A percentile compares a stretch with the other conserved stretches of the same genome.
These are phyloP conservation scores for Phylloporus arenicola DNA, from an alignment of 768 basidiomycete species.

Conservation along the genomic window DNA sequence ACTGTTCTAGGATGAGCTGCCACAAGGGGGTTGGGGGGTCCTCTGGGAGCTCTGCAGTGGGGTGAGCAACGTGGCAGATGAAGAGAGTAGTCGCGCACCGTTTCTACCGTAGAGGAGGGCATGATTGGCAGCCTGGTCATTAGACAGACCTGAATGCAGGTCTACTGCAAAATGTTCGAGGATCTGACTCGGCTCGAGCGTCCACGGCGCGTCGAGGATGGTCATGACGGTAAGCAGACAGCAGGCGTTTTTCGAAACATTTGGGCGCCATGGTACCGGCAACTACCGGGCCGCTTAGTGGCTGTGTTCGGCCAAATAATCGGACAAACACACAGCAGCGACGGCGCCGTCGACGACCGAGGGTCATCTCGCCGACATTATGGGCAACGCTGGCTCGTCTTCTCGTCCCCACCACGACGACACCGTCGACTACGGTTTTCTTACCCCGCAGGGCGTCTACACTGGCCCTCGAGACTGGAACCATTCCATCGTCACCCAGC, in stretches of 20 bases:
- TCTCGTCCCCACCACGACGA: slow-evolving; percentile 75
- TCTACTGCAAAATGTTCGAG: slow-evolving; percentile 72
- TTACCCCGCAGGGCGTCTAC: slow-evolving; percentile 83
- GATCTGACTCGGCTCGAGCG: slow-evolving; percentile 59
- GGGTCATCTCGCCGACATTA: slow-evolving; percentile 34
- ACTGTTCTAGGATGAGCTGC: slow-evolving; percentile 96
- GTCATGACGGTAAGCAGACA: slow-evolving; percentile 4
- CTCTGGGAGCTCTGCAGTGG: slow-evolving; percentile 75
- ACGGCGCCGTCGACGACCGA: not conserved
- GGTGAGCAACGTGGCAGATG: not conserved
- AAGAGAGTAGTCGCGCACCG: slow-evolving; percentile 39
- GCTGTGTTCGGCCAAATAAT: slow-evolving; percentile 21
- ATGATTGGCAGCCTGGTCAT: slow-evolving; percentile 65
- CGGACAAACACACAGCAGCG: slow-evolving; percentile 13
- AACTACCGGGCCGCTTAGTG: slow-evolving; percentile 8
- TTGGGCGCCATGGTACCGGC: not conserved
- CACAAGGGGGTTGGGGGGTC: slow-evolving; percentile 87
- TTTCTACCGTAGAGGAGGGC: slow-evolving; percentile 82
- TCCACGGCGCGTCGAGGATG: slow-evolving; percentile 75
- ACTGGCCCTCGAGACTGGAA: slow-evolving; percentile 86
- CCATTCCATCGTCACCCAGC: slow-evolving; percentile 76
- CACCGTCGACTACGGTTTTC: slow-evolving; percentile 75
- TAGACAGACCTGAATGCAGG: slow-evolving; percentile 53
- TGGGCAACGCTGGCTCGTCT: slow-evolving; percentile 82
- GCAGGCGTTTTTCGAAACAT: not conserved